Evolutionary conservation across 495 filamentous ascomycete species (phyloP), one percentile per base, ranked within the genome.

Genomic region (Neurospora sp.): DNA sequence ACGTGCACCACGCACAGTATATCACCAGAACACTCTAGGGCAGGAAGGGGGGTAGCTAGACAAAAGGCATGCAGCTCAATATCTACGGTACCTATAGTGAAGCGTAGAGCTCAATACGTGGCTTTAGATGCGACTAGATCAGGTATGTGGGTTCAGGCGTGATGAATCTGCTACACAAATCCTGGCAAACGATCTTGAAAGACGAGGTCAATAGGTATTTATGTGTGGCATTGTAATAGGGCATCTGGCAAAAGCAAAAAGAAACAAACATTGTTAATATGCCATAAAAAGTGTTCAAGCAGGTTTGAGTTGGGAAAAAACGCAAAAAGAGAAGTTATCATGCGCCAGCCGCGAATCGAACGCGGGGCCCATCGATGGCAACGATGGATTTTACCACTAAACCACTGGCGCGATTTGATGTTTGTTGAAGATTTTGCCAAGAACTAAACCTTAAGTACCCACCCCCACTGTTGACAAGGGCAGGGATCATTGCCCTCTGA

Each of bases 311-410:
- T 48, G 48, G 4, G 1, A 61, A 35, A 65, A 65, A 65, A 3
- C 7, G 27, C 27, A 61, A 65, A 65, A 65, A 65, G 3, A 61
- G 2, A 35, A 35, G 14, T 9, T 35, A 16, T 61, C 12, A 79
- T 83, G 82, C 82, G 79, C 80, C 79, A 83, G 81, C 82, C 82
- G 82, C 79, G 82, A 84, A 84, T 84, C 83, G 83, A 84, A 84
- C 83, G 78, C 83, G 83, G 83, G 83, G 83, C 83, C 81, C 83
- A 84, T 84, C 83, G 82, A 84, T 84, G 83, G 83, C 83, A 84
- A 84, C 83, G 83, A 84, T 84, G 83, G 81, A 84, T 84, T 84
- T 84, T 84, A 84, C 83, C 83, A 84, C 83, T 84, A 84, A 84
- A 84, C 82, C 82, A 84, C 82, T 82, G 79, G 53, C 53, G 53